These are phyloP conservation scores for Venturia oleaginea DNA, from an alignment of 2,329 filamentous ascomycete species.

Conservation along the genomic window DNA sequence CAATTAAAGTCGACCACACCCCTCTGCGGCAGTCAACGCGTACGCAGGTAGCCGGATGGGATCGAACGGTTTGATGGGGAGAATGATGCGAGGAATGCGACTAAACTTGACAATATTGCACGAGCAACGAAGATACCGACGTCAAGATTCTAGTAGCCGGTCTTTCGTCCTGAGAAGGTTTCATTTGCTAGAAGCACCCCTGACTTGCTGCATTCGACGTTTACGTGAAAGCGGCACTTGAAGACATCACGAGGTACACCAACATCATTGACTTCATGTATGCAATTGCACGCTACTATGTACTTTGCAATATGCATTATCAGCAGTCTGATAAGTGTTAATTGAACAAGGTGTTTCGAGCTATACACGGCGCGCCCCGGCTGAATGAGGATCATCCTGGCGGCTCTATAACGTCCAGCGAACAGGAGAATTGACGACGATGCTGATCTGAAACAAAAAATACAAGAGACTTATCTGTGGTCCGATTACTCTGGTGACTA, in stretches of 20 bases:
- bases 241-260: background rate
- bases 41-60: background rate
- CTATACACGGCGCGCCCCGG: background rate
- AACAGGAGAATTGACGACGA: background rate
- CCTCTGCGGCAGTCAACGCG: background rate
- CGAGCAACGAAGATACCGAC: background rate
- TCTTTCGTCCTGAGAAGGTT: background rate
- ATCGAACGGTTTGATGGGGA: background rate
- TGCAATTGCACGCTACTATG: background rate
- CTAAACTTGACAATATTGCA: background rate
- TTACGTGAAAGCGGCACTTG: background rate
- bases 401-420: background rate
- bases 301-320: background rate
- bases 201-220: background rate
- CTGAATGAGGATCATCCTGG: conserved; percentile 6
- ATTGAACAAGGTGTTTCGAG: background rate
- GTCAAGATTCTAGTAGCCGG: background rate
- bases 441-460: background rate
- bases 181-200: too few relatives aligned
- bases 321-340: background rate
- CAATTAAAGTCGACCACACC: conserved; percentile 1
- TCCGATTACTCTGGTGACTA: too few relatives aligned
- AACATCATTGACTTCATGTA: background rate
- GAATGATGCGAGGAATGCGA: background rate
- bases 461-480: too few relatives aligned